These are phyloP conservation scores for Microdochium paspali DNA, from an alignment of 2,329 filamentous ascomycete genomes.

Conservation along the genomic window DNA sequence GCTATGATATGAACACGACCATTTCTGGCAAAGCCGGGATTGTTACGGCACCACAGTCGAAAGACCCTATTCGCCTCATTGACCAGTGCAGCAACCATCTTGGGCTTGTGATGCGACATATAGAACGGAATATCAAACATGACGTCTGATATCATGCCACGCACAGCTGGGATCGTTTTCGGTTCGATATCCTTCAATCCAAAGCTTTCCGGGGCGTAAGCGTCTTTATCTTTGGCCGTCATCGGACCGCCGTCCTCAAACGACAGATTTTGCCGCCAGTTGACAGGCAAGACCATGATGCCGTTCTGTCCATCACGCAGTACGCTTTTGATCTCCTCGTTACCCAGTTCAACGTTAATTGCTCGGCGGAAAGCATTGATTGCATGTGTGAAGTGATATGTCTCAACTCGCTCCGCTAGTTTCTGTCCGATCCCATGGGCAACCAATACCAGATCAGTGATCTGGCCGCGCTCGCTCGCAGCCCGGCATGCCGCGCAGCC, in stretches of 20 bases:
- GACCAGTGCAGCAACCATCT: conserved; percentile 86
- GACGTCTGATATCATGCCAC: conserved; percentile 89
- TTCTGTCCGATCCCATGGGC: conserved; percentile 97
- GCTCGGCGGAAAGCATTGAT: conserved; percentile 84
- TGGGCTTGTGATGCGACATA: conserved; percentile 89
- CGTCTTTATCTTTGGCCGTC: conserved; percentile 39
- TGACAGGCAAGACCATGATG: conserved; percentile 88
- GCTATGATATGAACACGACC: conserved; percentile 88
- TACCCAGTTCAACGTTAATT: conserved; percentile 75
- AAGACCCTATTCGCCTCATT: conserved; percentile 94
- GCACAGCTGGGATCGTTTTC: conserved; percentile 80
- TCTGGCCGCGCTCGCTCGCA: conserved; percentile 55
- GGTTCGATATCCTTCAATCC: conserved; percentile 84
- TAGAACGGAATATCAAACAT: conserved; percentile 99
- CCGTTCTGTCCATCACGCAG: conserved; percentile 72
- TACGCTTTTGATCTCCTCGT: conserved; percentile 62
- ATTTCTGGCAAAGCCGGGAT: conserved; percentile 70
- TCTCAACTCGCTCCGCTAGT: conserved; percentile 86
- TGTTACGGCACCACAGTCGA: conserved; percentile 87
- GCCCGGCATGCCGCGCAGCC: conserved; percentile 51
- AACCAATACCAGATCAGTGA: conserved; percentile 82
- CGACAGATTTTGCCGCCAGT: conserved; percentile 83
- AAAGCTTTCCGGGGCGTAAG: conserved; percentile 50
- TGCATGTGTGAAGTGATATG: conserved; percentile 93
- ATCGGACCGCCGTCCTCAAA: conserved; percentile 70